Evolutionary conservation across 1,284 basidiomycete species (phyloP), one percentile per base, ranked within the genome.

Genomic region (Cutaneotrichosporon arboriforme): DNA sequence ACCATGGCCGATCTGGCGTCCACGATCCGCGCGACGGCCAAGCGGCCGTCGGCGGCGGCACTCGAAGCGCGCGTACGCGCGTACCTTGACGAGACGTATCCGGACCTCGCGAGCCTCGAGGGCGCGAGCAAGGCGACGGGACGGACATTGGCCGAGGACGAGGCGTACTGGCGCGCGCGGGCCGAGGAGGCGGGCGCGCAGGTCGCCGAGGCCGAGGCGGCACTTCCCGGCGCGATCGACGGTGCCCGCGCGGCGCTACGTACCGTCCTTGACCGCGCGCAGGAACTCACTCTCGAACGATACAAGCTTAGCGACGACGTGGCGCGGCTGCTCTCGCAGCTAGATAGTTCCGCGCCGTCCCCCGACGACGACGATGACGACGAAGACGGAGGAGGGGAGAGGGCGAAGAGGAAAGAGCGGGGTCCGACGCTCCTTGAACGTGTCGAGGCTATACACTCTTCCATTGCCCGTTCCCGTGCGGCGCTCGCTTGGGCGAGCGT

Each of bases 401-500:
- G 26, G 26, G 22, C 49, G 47, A 9, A 7, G 20, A 31, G 26
- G 26, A 31, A 31, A 31, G 47, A 57, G 26, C 45, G 55, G 2
- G 43, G 46, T 2, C 20, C 55, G 45, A 67, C 63, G 35, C 51
- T 72, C 4, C 47, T 73, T 33, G 68, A 76, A 1, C 75, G 90
- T 12, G 76, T 93, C n/a, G 87, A 93, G 72, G 84, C 84, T 37
- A 78, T 91, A 56, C 87, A 92, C 81, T 51, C 81, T 15, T 63
- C 81, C 64, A 67, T 93, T 61, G 84, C 82, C 65, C 85, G 88
- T 65, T 77, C 92, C 31, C 79, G 86, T 63, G 82, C 81, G 48
- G 83, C 90, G 9, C 83, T 84, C 63, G 79, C 81, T 20, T 94
- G 93, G 73, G 82, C 88, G 7, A 81, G 81, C 45, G 77, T 90